These are phyloP conservation scores for Colletotrichum chrysophilum DNA, from an alignment of 2,329 filamentous ascomycete genomes.

Conservation along the genomic window DNA sequence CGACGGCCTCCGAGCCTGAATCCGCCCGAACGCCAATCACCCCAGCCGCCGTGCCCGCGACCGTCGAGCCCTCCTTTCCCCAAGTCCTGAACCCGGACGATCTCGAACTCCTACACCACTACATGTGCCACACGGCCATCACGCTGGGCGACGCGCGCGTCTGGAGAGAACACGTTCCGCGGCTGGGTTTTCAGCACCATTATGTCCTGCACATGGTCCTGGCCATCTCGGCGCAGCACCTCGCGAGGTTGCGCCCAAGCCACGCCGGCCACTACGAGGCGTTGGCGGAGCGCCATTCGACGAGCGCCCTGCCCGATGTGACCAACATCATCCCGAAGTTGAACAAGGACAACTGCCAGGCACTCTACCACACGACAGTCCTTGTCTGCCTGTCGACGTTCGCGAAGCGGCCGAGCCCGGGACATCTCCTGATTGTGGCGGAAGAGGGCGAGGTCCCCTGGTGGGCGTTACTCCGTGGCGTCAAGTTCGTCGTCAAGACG, in stretches of 20 bases:
- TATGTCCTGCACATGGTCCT: conserved; percentile 29
- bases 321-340: conserved; percentile 25
- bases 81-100: conserved; percentile 23
- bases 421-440: conserved; percentile 22
- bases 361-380: conserved; percentile 26
- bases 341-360: conserved; percentile 22
- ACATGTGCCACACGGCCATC: conserved; percentile 23
- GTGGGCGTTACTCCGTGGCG: conserved; percentile 23
- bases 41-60: not conserved
- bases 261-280: conserved; percentile 3
- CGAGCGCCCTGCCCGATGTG: conserved; percentile 21
- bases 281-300: conserved; percentile 25
- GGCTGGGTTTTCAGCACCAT: conserved; percentile 27
- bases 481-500: conserved; percentile 22
- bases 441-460: conserved; percentile 23
- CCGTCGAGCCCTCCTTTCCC: not conserved
- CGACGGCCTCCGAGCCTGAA: not conserved
- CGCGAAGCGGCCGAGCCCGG: conserved; percentile 18
- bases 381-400: conserved; percentile 27
- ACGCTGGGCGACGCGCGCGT: conserved; percentile 22
- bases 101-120: conserved; percentile 30
- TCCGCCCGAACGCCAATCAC: not conserved
- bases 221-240: conserved; percentile 27
- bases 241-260: conserved; percentile 13
- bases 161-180: conserved; percentile 25